Evolutionary conservation across 2,329 filamentous ascomycete genomes (phyloP).

Genomic region (Didymella pomorum): DNA sequence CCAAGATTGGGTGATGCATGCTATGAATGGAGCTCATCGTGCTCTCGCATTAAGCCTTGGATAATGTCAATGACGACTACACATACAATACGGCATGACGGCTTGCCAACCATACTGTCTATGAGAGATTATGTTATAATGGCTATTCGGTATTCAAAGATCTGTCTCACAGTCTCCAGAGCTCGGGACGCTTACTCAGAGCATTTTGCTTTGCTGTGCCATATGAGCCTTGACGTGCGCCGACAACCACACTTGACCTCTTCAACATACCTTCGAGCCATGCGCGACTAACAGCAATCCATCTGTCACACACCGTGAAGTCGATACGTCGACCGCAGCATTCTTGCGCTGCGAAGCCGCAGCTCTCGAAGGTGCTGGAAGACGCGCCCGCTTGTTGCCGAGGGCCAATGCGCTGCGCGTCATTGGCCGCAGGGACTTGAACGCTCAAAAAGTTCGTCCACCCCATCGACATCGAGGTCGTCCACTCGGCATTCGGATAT

Average conservation of each 20-base stretch:
- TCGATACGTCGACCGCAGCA: neutral
- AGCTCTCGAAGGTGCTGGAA: slow-evolving; percentile 38
- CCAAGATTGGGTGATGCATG: slow-evolving; percentile 13
- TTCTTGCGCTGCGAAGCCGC: slow-evolving; percentile 6
- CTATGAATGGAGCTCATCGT: slow-evolving; percentile 11
- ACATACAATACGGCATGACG: slow-evolving; percentile 13
- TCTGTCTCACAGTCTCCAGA: neutral
- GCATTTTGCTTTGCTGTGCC: slow-evolving; percentile 8
- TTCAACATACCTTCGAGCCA: neutral
- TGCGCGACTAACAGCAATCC: neutral
- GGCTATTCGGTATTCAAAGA: slow-evolving; percentile 7
- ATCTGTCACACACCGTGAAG: too few species aligned
- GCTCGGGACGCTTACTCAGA: slow-evolving; percentile 4
- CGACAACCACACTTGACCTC: neutral
- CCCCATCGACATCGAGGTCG: slow-evolving; percentile 18
- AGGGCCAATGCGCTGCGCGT: slow-evolving; percentile 28
- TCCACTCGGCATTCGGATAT: slow-evolving; percentile 6
- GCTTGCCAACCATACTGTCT: slow-evolving; percentile 10
- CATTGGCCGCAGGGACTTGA: slow-evolving; percentile 21
- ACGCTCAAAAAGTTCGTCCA: slow-evolving; percentile 20
- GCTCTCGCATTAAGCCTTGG: slow-evolving; percentile 9
- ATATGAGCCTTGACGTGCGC: slow-evolving; percentile 1
- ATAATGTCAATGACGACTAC: slow-evolving; percentile 14
- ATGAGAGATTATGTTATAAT: slow-evolving; percentile 7
- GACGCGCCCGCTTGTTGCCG: slow-evolving; percentile 28